Conservation (phyloP, 257 asterid species). For the Perilla frutescens region DNA sequence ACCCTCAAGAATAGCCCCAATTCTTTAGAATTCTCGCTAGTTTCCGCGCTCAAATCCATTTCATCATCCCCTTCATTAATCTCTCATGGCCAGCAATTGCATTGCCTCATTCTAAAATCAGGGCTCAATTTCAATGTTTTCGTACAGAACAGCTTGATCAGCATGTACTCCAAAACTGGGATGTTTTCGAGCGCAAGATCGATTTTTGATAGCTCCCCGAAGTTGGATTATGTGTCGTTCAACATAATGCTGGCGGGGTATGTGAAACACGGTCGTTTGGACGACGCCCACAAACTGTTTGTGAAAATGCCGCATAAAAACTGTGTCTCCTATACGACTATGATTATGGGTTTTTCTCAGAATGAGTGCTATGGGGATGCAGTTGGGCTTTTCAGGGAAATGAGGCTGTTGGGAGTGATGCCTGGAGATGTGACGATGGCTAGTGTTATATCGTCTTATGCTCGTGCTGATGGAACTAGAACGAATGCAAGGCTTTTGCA, state of each 20-base stretch:
- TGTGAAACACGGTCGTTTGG: conserved; percentile 51
- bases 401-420: conserved; percentile 63
- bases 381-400: conserved; percentile 58
- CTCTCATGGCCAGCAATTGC: conserved; percentile 66
- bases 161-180: conserved; percentile 76
- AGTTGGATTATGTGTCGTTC: conserved; percentile 64
- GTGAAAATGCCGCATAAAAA: conserved; percentile 72
- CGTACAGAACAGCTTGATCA: conserved; percentile 78
- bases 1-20: conserved; percentile 42
- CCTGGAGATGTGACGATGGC: conserved; percentile 87
- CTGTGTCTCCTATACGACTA: conserved; percentile 75
- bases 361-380: conserved; percentile 57
- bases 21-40: conserved; percentile 53
- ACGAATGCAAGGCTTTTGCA: conserved; percentile 60
- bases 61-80: conserved; percentile 53
- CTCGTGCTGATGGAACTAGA: conserved; percentile 48
- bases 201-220: conserved; percentile 50
- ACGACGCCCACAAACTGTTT: conserved; percentile 68
- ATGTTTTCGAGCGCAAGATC: conserved; percentile 54
- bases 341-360: conserved; percentile 77
- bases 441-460: conserved; percentile 64
- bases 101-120: conserved; percentile 58
- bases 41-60: conserved; percentile 66
- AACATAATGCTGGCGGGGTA: conserved; percentile 77
- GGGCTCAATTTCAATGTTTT: conserved; percentile 69